A percentile compares a stretch with the other conserved stretches of the same genome.
These are phyloP conservation scores for Pistacia integerrima DNA, from an alignment of 345 rosid genomes.

Conservation along the genomic window DNA sequence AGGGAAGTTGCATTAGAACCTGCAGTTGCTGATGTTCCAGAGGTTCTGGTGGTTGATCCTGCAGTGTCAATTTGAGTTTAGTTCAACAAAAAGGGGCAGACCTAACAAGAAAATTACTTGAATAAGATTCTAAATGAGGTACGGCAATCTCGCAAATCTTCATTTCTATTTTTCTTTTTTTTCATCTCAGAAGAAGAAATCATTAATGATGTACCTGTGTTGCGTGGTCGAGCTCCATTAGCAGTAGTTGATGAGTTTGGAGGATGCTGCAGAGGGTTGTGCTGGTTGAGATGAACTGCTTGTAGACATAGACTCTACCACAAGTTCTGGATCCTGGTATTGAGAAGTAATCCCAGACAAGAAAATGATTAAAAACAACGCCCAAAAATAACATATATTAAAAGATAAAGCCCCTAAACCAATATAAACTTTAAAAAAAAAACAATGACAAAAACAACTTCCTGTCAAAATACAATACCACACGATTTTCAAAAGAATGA, in stretches of 20 bases:
- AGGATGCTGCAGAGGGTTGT: constrained; percentile 57
- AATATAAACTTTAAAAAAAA: no score
- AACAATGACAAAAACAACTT: no score
- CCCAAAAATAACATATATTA: no score
- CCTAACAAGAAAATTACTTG: neutral
- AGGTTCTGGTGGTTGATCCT: constrained; percentile 70
- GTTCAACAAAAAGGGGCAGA: constrained; percentile 10
- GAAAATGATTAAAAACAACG: no score
- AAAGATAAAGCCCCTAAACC: no score
- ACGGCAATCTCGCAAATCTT: neutral
- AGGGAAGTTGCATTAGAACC: constrained; percentile 58
- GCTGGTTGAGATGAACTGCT: constrained; percentile 62
- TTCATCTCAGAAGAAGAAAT: neutral
- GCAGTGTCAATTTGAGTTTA: constrained; percentile 21
- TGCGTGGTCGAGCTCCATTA: constrained; percentile 56
- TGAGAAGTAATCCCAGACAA: neutral
- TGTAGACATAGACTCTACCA: constrained; percentile 82
- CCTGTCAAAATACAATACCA: neutral
- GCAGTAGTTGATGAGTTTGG: constrained; percentile 47
- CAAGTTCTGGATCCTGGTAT: constrained; percentile 79
- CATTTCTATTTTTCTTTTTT: neutral
- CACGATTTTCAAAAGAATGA: neutral
- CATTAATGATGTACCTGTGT: constrained; percentile 43
- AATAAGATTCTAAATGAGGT: neutral
- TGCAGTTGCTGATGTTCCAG: constrained; percentile 62